Evolutionary conservation across 139 green algal genomes (phyloP), one percentile per base, ranked within the genome.

Genomic region (Yamagishiella unicocca): DNA sequence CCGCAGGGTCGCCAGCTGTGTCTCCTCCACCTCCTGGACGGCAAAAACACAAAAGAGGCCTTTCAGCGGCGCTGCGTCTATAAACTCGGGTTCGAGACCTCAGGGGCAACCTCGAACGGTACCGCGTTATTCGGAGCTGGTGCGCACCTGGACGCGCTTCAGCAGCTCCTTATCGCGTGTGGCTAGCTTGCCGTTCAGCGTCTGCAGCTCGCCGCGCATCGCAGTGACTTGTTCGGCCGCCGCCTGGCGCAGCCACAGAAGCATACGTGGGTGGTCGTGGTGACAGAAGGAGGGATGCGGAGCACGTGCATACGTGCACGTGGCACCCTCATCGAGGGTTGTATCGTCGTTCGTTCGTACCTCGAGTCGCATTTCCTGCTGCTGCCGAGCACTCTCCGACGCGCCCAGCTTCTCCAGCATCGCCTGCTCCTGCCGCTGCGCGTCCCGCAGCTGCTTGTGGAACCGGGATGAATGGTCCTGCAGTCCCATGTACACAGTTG

Each of bases 291-390:
- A n/a, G n/a, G n/a, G n/a, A n/a, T n/a, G n/a, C n/a, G n/a, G n/a
- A n/a, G n/a, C n/a, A n/a, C n/a, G n/a, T n/a, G n/a, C n/a, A n/a
- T n/a, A n/a, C n/a, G n/a, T n/a, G n/a, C n/a, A n/a, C n/a, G n/a
- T n/a, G n/a, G n/a, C n/a, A n/a, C n/a, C n/a, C 29, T 35, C 64
- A 19, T 25, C 27, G 27, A 35, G 9, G 64, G 27, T 25, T 42
- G 27, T 21, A 72, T 25, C 50, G 50, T 58, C 50, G 17, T 25
- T 58, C 50, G 14, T 58, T 12, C 50, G 17, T 42, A 85, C 84
- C 83, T 92, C 89, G 5, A 92, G 84, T 45, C 83, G 70, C 83
- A 58, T 72, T 71, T 92, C 83, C 66, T 92, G 84, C 76, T 89
- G 64, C 46, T 71, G 42, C 27, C 89, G 78, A 1, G 78, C 54